Percentiles rank a stretch among this genome's conserved stretches.
phyloP scores from a whole-genome alignment of 352 stramenopile genomes.

The Elongisporangium undulatum region DNA sequence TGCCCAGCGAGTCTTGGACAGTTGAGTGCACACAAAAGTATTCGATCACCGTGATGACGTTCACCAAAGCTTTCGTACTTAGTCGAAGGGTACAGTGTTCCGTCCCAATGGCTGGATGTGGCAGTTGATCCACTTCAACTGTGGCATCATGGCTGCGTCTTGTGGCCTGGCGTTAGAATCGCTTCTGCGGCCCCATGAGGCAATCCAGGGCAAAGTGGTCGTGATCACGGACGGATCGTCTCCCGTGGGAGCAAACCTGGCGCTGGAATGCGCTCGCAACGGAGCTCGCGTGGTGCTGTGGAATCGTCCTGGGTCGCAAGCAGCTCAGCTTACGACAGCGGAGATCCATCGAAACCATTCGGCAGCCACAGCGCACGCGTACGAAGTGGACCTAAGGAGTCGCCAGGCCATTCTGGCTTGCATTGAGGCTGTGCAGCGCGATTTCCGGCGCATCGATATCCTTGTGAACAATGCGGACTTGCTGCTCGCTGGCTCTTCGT shows the following conservation, averaged over 20 bases:
- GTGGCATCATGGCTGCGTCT: background rate
- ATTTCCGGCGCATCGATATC: conserved; percentile 22
- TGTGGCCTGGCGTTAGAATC: background rate
- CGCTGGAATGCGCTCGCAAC: conserved; percentile 18
- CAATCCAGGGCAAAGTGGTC: conserved; percentile 22
- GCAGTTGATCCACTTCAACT: background rate
- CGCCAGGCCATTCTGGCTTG: conserved; percentile 13
- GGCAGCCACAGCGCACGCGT: conserved; percentile 3
- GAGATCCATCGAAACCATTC: conserved; percentile 1
- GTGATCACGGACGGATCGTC: conserved; percentile 27
- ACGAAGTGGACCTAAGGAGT: conserved; percentile 13
- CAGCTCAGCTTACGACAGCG: background rate
- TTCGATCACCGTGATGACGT: too few species aligned
- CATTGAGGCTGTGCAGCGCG: conserved; percentile 5
- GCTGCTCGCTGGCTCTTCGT: conserved; percentile 20
- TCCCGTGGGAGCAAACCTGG: conserved; percentile 26
- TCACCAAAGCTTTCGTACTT: background rate
- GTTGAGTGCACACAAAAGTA: too few species aligned
- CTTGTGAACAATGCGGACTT: conserved; percentile 52
- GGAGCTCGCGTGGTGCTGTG: conserved; percentile 13
- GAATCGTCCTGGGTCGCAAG: conserved; percentile 1
- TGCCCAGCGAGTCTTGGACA: too few species aligned
- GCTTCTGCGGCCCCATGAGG: conserved; percentile 4
- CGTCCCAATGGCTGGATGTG: too few species aligned
- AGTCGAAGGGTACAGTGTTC: background rate